Percentiles rank a stretch among this genome's conserved stretches.
Evolutionary conservation across 129 eudicot species (phyloP).

Genomic region (Centaurea solstitialis): DNA sequence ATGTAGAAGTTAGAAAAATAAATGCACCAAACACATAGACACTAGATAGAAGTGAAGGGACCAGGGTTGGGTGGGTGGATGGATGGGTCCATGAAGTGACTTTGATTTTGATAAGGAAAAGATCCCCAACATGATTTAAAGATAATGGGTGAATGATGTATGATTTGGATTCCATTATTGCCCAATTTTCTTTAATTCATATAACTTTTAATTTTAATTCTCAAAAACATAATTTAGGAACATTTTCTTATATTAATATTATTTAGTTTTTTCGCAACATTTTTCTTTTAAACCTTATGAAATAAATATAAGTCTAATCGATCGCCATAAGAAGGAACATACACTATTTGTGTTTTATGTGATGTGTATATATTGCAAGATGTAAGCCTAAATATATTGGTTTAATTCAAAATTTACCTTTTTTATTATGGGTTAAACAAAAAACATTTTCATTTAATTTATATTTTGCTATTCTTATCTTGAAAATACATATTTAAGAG

Average conservation of each 20-base stretch:
- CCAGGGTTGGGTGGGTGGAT: slow-evolving; percentile 36
- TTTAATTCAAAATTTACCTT: not conserved
- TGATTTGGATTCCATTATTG: slow-evolving; percentile 39
- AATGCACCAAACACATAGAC: slow-evolving; percentile 39
- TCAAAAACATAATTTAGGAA: not conserved
- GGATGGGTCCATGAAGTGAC: slow-evolving; percentile 54
- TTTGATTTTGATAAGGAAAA: slow-evolving; percentile 25
- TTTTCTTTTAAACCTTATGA: not conserved
- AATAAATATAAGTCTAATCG: no score
- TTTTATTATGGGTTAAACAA: not conserved
- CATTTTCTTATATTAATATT: not conserved
- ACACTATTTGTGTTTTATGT: no score
- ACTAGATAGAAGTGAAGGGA: slow-evolving; percentile 20
- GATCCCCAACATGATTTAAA: not conserved
- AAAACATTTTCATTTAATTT: not conserved
- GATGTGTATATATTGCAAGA: no score
- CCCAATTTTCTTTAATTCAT: not conserved
- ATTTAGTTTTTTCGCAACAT: not conserved
- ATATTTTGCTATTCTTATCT: not conserved
- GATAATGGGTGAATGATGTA: slow-evolving; percentile 21
- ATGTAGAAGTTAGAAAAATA: not conserved
- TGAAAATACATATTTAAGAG: not conserved
- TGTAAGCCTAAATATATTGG: not conserved
- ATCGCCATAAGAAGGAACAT: no score
- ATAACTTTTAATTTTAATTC: not conserved